Conservation (phyloP, 208 protist species). For the Trypanosomatidae sp. region DNA sequence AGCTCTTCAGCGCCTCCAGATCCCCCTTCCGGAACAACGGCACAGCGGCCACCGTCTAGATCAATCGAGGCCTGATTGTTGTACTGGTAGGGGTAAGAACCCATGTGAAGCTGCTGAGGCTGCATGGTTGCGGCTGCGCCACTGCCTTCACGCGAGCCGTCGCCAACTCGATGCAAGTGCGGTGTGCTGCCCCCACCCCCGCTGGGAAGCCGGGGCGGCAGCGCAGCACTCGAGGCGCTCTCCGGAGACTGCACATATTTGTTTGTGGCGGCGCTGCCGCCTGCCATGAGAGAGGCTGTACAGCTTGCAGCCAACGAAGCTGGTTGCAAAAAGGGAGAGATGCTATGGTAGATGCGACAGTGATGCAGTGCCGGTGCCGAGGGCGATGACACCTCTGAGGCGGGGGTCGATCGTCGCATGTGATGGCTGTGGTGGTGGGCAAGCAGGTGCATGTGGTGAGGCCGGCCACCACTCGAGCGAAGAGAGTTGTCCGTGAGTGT, state of each 20-base stretch:
- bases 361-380: conserved; percentile 12
- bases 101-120: not conserved
- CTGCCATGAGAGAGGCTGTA: not conserved
- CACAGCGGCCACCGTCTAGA: not conserved
- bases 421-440: conserved; percentile 17
- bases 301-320: not conserved
- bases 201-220: not conserved
- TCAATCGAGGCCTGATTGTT: not conserved
- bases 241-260: conserved; percentile 8
- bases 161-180: not conserved
- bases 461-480: conserved; percentile 8
- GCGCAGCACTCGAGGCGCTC: conserved; percentile 2
- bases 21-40: not conserved
- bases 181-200: not conserved
- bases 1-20: not conserved
- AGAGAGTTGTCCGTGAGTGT: conserved; percentile 2
- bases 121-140: conserved; percentile 27
- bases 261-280: conserved; percentile 3
- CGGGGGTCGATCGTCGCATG: conserved; percentile 2
- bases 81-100: not conserved
- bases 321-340: conserved; percentile 14
- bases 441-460: conserved; percentile 17
- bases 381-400: conserved; percentile 8
- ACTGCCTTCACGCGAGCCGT: conserved; percentile 1
- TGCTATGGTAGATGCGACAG: conserved; percentile 22